phyloP scores from a whole-genome alignment of 2,329 filamentous ascomycete species.

The Dothideomycetidae sp. region DNA sequence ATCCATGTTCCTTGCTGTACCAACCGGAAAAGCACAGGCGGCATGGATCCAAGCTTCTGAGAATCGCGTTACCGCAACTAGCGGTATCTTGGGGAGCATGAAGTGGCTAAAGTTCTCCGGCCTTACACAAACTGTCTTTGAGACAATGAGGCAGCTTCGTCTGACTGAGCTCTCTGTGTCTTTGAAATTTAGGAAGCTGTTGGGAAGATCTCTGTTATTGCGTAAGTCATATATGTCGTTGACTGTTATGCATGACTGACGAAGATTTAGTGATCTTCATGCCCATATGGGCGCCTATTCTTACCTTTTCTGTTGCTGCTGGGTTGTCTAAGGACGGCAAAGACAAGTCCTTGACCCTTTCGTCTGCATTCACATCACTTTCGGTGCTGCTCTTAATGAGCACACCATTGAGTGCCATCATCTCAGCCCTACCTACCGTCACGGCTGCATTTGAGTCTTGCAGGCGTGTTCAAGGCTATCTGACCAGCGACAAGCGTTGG shows the following conservation, averaged over 20 bases:
- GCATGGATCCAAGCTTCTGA: slow-evolving; percentile 14
- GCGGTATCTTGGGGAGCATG: slow-evolving; percentile 9
- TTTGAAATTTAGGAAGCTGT: slow-evolving; percentile 22
- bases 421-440: slow-evolving; percentile 32
- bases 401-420: slow-evolving; percentile 31
- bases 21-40: slow-evolving; percentile 18
- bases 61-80: slow-evolving; percentile 13
- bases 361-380: slow-evolving; percentile 32
- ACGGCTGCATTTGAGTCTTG: slow-evolving; percentile 34
- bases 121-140: slow-evolving; percentile 16
- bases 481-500: slow-evolving; percentile 21
- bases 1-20: neutral
- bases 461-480: slow-evolving; percentile 32
- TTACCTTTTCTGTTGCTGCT: slow-evolving; percentile 33
- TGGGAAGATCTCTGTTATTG: slow-evolving; percentile 14
- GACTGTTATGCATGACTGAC: slow-evolving; percentile 14
- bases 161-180: slow-evolving; percentile 23
- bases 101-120: slow-evolving; percentile 8
- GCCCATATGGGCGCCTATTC: slow-evolving; percentile 30
- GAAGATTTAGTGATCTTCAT: slow-evolving; percentile 25
- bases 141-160: slow-evolving; percentile 21
- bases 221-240: neutral
- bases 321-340: slow-evolving; percentile 25
- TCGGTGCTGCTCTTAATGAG: slow-evolving; percentile 34
- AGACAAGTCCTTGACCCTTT: slow-evolving; percentile 25